A percentile compares a stretch with the other conserved stretches of the same genome.
These are phyloP conservation scores for Leishmania gerbilli DNA, from an alignment of 208 protist genomes.

Conservation along the genomic window DNA sequence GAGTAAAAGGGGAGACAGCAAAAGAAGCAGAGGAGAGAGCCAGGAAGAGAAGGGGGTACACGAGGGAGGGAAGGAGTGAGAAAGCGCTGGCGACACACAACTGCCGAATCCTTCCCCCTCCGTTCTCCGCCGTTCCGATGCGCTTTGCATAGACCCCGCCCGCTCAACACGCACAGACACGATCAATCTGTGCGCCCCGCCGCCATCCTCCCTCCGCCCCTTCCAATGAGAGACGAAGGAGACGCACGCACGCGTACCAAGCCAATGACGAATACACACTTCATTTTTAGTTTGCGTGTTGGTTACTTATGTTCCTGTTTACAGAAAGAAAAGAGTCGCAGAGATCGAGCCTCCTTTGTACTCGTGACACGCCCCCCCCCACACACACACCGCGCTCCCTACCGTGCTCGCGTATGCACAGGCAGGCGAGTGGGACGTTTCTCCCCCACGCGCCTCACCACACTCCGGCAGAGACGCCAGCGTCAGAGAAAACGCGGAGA, in stretches of 20 bases:
- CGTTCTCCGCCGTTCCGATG: not conserved
- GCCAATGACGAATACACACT: not conserved
- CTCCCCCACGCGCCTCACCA: not conserved
- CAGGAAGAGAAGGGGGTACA: not conserved
- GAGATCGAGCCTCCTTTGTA: not conserved
- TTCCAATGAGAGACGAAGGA: not conserved
- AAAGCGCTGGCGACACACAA: not conserved
- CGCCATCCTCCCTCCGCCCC: not conserved
- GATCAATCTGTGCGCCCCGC: not conserved
- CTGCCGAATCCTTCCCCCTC: not conserved
- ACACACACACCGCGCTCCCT: too few relatives aligned
- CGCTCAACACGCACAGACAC: not conserved
- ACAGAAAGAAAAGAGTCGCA: conserved; percentile 19
- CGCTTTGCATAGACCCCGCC: not conserved
- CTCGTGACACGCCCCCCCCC: not conserved
- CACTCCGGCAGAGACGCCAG: not conserved
- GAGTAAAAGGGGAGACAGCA: not conserved
- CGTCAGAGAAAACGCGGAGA: not conserved
- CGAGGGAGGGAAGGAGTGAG: not conserved
- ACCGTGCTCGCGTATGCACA: not conserved
- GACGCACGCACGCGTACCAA: not conserved
- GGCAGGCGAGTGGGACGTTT: not conserved
- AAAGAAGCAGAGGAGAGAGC: not conserved
- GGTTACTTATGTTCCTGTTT: conserved; percentile 19
- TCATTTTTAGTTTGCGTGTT: conserved; percentile 14